Evolutionary conservation across 352 stramenopile species (phyloP), one percentile per base, ranked within the genome.

Genomic region (Pythium coloratum): DNA sequence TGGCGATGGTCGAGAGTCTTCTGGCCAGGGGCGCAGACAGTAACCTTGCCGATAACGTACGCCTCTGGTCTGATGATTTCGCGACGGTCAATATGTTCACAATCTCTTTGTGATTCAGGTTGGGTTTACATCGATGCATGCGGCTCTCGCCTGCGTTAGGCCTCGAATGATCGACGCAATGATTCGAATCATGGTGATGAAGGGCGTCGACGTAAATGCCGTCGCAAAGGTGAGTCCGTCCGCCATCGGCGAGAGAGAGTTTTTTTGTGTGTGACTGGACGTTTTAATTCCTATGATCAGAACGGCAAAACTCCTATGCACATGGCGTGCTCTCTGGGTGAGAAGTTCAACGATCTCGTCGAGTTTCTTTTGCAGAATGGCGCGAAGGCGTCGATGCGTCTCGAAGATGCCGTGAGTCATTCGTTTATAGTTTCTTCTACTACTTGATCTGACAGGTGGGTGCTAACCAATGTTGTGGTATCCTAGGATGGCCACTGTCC

Each of bases 21-120:
- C 34, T 66, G 1, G 60, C 40, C 24, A 50, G 50, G 2, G 60
- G 60, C n/a, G 60, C 50, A 13, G n/a, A 47, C 38, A 16, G 9
- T 32, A 28, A 8, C 26, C 46, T 30, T 3, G 38, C 36, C 10
- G 59, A 64, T 32, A 56, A 50, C 28, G 57, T 64, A 38, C 13
- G 50, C n/a, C 28, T 28, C 16, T n/a, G 24, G 24, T 32, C 30
- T 32, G 30, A 6, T 26, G 26, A 20, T 32, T 34, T n/a, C n/a
- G 28, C 16, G n/a, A 18, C 10, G 34, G 33, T 36, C 33, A 9
- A 9, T 4, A 8, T 36, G 33, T 8, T 36, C 4, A 36, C 33
- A 36, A 4, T 9, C 33, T 36, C 33, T 36, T 44, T 16, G 10
- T 44, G 38, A 44, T 7, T 3, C 12, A 49, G 40, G 13, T 12